Conservation (phyloP, 306 rosid genomes). For the Malus orientalis region DNA sequence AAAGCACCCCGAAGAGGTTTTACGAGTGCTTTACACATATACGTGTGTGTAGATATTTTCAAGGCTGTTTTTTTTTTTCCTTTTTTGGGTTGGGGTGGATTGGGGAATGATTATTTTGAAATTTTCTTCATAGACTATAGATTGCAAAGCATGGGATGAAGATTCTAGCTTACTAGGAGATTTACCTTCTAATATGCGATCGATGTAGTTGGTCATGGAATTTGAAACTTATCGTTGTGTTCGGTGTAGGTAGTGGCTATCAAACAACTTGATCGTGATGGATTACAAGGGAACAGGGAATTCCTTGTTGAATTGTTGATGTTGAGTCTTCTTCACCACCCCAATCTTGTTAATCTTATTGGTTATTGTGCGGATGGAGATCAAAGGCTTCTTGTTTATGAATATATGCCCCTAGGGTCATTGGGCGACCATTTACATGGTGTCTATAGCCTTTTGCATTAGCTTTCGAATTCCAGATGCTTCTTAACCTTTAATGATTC, state of each 20-base stretch:
- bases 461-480: background rate
- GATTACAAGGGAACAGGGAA: slow-evolving; percentile 91
- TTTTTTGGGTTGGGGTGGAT: no score
- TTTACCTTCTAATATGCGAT: background rate
- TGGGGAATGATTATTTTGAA: no score
- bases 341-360: slow-evolving; percentile 81
- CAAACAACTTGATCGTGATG: slow-evolving; percentile 89
- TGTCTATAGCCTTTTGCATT: slow-evolving; percentile 14
- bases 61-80: no score
- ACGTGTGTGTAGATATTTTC: background rate
- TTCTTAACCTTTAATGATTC: background rate
- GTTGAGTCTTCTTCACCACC: slow-evolving; percentile 90
- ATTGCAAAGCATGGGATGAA: background rate
- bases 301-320: slow-evolving; percentile 91
- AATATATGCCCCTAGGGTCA: slow-evolving; percentile 85
- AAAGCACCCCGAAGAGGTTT: background rate
- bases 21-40: background rate
- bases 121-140: background rate
- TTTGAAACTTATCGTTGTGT: slow-evolving; percentile 16
- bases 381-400: slow-evolving; percentile 94
- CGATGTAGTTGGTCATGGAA: background rate
- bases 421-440: slow-evolving; percentile 92
- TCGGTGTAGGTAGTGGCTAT: slow-evolving; percentile 69
- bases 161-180: background rate
- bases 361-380: slow-evolving; percentile 98